Base-by-base conservation (phyloP, 305 asterid genomes). In the Fraxinus albicans region DNA sequence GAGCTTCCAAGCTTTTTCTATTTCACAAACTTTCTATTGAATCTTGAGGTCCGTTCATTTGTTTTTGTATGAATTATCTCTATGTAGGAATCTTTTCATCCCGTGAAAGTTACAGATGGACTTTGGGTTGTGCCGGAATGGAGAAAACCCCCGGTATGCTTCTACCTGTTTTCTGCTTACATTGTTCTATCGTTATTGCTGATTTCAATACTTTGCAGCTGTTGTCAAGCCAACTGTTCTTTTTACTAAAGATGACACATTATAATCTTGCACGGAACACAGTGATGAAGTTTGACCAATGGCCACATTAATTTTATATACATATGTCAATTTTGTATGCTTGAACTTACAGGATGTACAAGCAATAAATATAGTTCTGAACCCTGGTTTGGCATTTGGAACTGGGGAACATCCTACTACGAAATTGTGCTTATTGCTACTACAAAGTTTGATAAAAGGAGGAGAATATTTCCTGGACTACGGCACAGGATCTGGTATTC, bases 371-470 rank as follows among this genome's bases (percentile, higher is more conserved):
- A 93, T 96, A 47, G 83, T 94, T 81, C 82, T 96, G 78, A 93
- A 94, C 83, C 98, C 98, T 27, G 99, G 99, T 84, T 88, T 96
- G 92, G 98, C 99, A 82, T 96, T 96, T 84, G 98, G 99, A 80
- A 96, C 99, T 25, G 99, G 99, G 77, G 99, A 96, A 80, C 98
- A 94, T 84, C 94, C 97, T 81, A 92, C 98, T 1, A 94, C 99
- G 76, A 95, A 91, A 88, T 80, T 95, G 90, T 95, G 99, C 84
- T 87, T 95, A 40, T 82, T 92, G 80, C 82, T 94, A 84, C 93
- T 95, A 79, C 97, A 55, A 83, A 87, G 83, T 76, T 84, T 87
- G 35, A 91, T 95, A 42, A 91, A 88, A 87, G 97, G 97, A 83
- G 99, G 98, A 77, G 95, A 94, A 85, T 8, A 31, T 85, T 94